Percentiles rank a stretch among this genome's conserved stretches.
These are phyloP conservation scores for Casuarina cunninghamiana DNA, from an alignment of 306 rosid species.

Conservation along the genomic window DNA sequence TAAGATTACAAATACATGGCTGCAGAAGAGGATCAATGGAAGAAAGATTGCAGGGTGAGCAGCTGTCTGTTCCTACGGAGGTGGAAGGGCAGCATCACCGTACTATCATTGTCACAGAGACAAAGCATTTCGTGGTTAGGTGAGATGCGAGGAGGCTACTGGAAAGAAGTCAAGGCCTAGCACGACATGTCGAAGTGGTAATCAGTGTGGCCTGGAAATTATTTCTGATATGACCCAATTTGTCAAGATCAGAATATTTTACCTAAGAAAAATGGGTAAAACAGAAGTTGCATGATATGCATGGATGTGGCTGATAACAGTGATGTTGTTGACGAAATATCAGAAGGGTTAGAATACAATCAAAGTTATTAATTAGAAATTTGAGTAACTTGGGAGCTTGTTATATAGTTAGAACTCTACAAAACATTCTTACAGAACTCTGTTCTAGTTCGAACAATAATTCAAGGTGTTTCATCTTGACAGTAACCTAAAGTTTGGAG, in stretches of 20 bases:
- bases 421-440: too few species aligned
- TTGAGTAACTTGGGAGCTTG: too few species aligned
- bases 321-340: not conserved
- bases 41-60: slow-evolving; percentile 3
- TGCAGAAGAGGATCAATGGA: slow-evolving; percentile 19
- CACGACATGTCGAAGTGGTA: not conserved
- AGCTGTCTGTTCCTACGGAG: not conserved
- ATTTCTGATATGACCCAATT: not conserved
- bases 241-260: not conserved
- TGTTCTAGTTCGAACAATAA: too few species aligned
- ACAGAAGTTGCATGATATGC: not conserved
- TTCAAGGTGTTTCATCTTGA: too few species aligned
- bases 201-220: too few species aligned
- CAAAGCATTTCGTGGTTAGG: slow-evolving; percentile 29
- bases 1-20: too few species aligned
- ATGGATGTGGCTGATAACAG: not conserved
- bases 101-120: slow-evolving; percentile 45
- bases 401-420: too few species aligned
- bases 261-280: not conserved
- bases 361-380: too few species aligned
- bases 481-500: too few species aligned
- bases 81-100: slow-evolving; percentile 28
- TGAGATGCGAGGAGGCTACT: slow-evolving; percentile 28
- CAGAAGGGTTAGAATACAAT: too few species aligned
- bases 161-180: slow-evolving; percentile 29